Evolutionary conservation across 768 basidiomycete species (phyloP).

Genomic region (Trametes elegans): DNA sequence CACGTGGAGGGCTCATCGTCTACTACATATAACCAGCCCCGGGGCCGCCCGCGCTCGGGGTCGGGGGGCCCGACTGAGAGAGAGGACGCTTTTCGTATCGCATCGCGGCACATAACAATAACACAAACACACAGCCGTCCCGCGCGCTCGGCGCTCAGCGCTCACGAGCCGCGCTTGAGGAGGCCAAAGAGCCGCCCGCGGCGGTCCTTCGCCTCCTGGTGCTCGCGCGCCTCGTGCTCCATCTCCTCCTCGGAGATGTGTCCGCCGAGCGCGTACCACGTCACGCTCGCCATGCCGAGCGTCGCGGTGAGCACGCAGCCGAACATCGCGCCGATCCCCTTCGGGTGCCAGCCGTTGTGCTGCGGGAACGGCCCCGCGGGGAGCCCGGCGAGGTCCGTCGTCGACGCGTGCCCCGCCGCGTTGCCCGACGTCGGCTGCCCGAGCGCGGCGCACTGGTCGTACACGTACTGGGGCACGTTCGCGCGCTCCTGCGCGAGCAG

Average conservation of each 20-base stretch:
- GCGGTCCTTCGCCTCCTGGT: conserved; percentile 56
- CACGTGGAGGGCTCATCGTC: background rate
- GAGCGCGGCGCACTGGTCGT: conserved; percentile 70
- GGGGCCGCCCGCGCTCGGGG: background rate
- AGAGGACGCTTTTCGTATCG: no score
- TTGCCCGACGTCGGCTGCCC: conserved; percentile 70
- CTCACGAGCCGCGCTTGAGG: conserved; percentile 15
- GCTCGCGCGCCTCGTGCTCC: conserved; percentile 61
- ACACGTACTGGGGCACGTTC: conserved; percentile 54
- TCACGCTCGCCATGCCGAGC: conserved; percentile 76
- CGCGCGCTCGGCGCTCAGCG: background rate
- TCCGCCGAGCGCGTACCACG: conserved; percentile 86
- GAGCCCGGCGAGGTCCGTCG: conserved; percentile 67
- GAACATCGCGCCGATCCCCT: conserved; percentile 73
- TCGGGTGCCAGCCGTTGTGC: conserved; percentile 66
- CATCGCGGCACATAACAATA: no score
- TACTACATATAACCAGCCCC: background rate
- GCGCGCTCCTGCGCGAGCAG: conserved; percentile 57
- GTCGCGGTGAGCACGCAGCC: conserved; percentile 80
- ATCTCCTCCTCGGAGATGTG: conserved; percentile 76
- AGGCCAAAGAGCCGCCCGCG: conserved; percentile 46
- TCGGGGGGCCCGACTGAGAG: background rate
- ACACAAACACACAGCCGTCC: background rate
- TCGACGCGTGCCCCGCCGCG: conserved; percentile 74
- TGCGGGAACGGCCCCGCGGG: conserved; percentile 71